Evolutionary conservation across 805 yeast species (phyloP).

Genomic region (Candida schatavii): DNA sequence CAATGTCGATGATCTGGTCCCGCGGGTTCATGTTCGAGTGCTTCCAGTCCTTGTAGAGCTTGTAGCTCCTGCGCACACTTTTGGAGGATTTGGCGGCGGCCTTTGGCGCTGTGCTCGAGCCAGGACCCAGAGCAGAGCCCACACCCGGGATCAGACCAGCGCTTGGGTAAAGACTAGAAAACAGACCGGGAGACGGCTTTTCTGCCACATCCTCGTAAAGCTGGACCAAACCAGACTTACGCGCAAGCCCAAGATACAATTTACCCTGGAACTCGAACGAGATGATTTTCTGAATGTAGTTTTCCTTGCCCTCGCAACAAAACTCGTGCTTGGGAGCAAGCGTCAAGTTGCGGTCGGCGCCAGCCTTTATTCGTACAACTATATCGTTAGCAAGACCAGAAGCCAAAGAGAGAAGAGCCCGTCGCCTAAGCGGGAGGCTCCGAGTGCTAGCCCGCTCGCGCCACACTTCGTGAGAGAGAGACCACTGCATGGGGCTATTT

Average conservation of each 20-base stretch:
- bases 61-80: conserved; percentile 9
- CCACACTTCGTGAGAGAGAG: too few relatives aligned
- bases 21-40: conserved; percentile 18
- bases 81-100: not conserved
- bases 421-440: not conserved
- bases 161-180: not conserved
- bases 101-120: not conserved
- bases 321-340: conserved; percentile 16
- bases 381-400: conserved; percentile 13
- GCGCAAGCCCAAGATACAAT: conserved; percentile 21
- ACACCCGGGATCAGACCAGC: too few relatives aligned
- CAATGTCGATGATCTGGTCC: conserved; percentile 26
- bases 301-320: conserved; percentile 11
- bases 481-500: too few relatives aligned
- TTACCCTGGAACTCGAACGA: conserved; percentile 18
- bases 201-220: conserved; percentile 18
- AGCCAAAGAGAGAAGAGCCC: not conserved
- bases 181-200: not conserved
- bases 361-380: conserved; percentile 16
- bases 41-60: conserved; percentile 34
- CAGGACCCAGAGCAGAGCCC: too few relatives aligned
- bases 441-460: too few relatives aligned
- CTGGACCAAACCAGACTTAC: conserved; percentile 28
- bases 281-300: conserved; percentile 21
- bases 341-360: conserved; percentile 4